phyloP scores from a whole-genome alignment of 2,329 filamentous ascomycete species.

The Harringtonia lauricola region DNA sequence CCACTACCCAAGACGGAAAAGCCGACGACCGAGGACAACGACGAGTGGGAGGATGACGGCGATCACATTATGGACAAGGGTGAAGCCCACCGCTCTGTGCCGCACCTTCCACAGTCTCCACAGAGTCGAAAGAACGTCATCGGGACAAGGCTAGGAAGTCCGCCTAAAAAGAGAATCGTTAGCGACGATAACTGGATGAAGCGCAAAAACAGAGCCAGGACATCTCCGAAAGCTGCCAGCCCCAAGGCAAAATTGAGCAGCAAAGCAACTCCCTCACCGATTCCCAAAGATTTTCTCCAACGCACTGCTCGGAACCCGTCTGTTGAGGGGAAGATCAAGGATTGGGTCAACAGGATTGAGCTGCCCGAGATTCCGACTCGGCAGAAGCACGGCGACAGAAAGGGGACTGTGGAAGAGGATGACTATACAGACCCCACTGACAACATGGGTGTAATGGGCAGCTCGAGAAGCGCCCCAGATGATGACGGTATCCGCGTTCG shows the following conservation, averaged over 20 bases:
- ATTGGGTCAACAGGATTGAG: constrained; percentile 49
- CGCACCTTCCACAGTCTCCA: not conserved
- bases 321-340: constrained; percentile 47
- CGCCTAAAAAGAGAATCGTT: constrained; percentile 83
- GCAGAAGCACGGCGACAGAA: not conserved
- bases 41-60: constrained; percentile 12
- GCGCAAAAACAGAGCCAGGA: constrained; percentile 37
- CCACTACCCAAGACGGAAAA: not conserved
- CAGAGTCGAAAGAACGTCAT: constrained; percentile 15
- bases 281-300: constrained; percentile 49
- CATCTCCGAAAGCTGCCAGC: constrained; percentile 19
- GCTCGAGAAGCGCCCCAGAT: constrained; percentile 15
- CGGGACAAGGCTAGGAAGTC: constrained; percentile 35
- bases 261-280: constrained; percentile 24
- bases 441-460: not conserved
- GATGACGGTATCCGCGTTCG: constrained; percentile 9
- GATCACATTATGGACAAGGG: constrained; percentile 7
- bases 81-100: not conserved
- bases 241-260: constrained; percentile 18
- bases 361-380: constrained; percentile 28
- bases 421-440: constrained; percentile 10
- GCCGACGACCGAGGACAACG: constrained; percentile 9
- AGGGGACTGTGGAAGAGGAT: constrained; percentile 8
- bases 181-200: constrained; percentile 88
- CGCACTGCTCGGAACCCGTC: constrained; percentile 42